Evolutionary conservation across 2,329 filamentous ascomycete genomes (phyloP).

Genomic region (Sporothrix curviconia): DNA sequence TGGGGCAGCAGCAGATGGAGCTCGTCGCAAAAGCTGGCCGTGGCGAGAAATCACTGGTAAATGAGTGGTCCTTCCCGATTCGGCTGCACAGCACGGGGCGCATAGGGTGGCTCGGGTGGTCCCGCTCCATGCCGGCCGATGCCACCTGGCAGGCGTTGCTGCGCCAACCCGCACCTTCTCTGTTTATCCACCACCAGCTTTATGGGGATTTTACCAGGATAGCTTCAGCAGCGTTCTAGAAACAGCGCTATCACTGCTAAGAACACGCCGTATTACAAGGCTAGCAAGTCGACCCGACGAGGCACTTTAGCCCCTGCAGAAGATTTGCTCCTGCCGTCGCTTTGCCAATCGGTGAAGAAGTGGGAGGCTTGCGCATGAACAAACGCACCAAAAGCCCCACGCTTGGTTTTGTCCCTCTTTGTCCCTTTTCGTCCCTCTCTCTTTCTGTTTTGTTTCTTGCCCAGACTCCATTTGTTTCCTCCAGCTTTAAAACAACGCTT

Average conservation of each 20-base stretch:
- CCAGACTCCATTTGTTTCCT: neutral
- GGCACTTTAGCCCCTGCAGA: no score
- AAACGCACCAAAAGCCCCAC: conserved; percentile 3
- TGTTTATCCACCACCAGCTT: conserved; percentile 16
- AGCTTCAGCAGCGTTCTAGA: no score
- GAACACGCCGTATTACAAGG: no score
- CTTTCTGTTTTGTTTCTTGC: neutral
- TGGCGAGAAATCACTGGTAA: conserved; percentile 2
- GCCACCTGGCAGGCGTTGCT: conserved; percentile 16
- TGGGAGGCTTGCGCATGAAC: neutral
- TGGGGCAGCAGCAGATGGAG: no score
- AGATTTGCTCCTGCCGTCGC: neutral
- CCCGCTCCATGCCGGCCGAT: conserved; percentile 5
- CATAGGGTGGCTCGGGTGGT: no score
- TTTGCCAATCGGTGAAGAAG: neutral
- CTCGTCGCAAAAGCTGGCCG: neutral
- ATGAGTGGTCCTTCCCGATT: neutral
- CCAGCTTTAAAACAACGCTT: neutral
- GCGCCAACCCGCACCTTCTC: conserved; percentile 13
- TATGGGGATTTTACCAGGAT: neutral
- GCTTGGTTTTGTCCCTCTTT: neutral
- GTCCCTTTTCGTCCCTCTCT: neutral
- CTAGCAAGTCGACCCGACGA: no score
- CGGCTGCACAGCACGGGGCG: neutral
- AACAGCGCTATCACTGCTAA: no score